A percentile compares a stretch with the other conserved stretches of the same genome.
phyloP scores from a whole-genome alignment of 257 asterid species.

The Nicotiana undulata region DNA sequence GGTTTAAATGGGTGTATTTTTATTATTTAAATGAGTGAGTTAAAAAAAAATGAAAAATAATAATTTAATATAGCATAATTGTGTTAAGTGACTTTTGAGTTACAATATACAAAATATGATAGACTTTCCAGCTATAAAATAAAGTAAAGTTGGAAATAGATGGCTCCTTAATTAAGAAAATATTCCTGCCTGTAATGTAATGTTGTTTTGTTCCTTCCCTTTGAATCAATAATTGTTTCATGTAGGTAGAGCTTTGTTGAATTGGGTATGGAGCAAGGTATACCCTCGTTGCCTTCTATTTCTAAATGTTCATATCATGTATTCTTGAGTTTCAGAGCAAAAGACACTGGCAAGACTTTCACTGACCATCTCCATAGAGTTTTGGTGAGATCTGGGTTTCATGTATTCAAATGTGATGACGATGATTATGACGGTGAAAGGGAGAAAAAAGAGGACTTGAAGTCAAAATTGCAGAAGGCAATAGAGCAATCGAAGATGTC shows the following conservation, averaged over 20 bases:
- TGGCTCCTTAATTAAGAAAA: no score
- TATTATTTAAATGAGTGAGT: no score
- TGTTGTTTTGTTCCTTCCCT: no score
- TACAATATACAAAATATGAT: no score
- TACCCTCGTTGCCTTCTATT: not conserved
- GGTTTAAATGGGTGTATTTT: no score
- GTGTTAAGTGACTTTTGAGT: no score
- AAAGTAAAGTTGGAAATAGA: no score
- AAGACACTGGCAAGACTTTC: slow-evolving; percentile 6
- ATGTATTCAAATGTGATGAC: not conserved
- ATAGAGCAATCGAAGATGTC: slow-evolving; percentile 9
- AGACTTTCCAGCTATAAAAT: no score
- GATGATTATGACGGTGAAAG: not conserved
- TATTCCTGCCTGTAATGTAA: no score
- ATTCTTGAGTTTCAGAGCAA: slow-evolving; percentile 7
- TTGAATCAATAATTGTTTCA: not conserved
- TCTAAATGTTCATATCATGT: not conserved
- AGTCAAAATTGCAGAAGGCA: not conserved
- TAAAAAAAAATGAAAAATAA: no score
- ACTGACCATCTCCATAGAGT: slow-evolving; percentile 4
- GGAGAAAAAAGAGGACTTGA: not conserved
- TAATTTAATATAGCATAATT: no score
- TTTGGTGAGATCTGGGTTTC: slow-evolving; percentile 9
- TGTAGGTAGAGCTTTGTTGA: not conserved
- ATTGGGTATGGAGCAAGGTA: not conserved